Percentiles rank a stretch among this genome's conserved stretches.
Conservation (phyloP, 228 moss, liverwort and hornwort genomes). For the Sphagnum fallax region DNA sequence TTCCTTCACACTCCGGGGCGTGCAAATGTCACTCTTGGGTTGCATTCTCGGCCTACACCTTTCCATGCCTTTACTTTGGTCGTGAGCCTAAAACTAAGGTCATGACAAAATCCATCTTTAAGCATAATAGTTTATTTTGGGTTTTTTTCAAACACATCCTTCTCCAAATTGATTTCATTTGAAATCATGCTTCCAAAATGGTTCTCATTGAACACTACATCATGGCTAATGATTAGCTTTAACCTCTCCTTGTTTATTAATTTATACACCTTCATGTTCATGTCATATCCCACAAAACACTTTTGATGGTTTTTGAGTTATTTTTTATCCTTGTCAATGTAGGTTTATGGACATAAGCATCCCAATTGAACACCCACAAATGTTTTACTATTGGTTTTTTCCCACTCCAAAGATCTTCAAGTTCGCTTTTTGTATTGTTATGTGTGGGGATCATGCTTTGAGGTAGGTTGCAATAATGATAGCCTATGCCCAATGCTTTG, state of each 20-base stretch:
- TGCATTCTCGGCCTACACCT: no score
- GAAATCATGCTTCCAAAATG: no score
- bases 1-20: no score
- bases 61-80: no score
- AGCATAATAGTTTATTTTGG: no score
- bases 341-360: conserved; percentile 3
- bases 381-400: neutral
- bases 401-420: neutral
- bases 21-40: no score
- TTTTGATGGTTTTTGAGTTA: neutral
- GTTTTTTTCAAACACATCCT: no score
- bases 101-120: no score
- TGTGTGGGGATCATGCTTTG: neutral
- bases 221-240: neutral
- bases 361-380: neutral
- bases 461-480: conserved; percentile 1
- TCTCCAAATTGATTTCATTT: no score
- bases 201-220: neutral
- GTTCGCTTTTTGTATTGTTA: neutral
- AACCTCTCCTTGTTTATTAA: neutral
- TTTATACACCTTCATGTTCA: neutral
- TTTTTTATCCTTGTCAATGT: neutral
- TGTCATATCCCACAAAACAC: neutral
- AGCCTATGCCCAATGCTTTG: neutral
- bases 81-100: no score